phyloP scores from a whole-genome alignment of 2,329 filamentous ascomycete genomes.

The Aureobasidium sp. region DNA sequence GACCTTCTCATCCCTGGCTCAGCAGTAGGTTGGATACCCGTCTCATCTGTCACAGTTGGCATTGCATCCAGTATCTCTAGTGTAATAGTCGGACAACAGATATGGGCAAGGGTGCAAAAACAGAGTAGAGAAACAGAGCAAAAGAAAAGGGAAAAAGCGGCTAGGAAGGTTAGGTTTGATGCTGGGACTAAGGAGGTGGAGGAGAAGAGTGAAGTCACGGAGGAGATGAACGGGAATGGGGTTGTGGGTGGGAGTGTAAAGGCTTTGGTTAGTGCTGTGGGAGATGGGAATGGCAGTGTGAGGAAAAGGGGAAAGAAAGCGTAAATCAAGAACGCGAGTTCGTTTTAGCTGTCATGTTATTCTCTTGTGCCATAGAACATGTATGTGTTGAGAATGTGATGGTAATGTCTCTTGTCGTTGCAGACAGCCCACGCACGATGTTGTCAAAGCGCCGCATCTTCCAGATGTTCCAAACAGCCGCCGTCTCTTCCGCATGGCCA shows the following conservation, averaged over 20 bases:
- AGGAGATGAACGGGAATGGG: background rate
- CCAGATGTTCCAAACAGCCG: background rate
- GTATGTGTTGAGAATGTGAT: no score
- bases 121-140: background rate
- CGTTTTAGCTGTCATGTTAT: no score
- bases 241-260: conserved; percentile 8
- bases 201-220: background rate
- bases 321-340: no score
- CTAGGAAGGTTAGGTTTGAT: conserved; percentile 5
- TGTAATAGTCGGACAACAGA: conserved; percentile 63
- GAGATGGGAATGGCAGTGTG: background rate
- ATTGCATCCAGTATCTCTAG: conserved; percentile 68
- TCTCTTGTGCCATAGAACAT: no score
- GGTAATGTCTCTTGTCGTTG: no score
- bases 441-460: no score
- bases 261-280: background rate
- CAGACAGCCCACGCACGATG: no score
- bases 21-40: conserved; percentile 66
- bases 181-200: background rate
- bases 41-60: conserved; percentile 60
- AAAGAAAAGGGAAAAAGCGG: background rate
- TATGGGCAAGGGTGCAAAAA: conserved; percentile 55
- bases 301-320: conserved; percentile 1
- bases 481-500: background rate
- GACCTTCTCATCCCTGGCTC: conserved; percentile 70